phyloP scores from a whole-genome alignment of 75 land plant genomes.

The Cryptomeria japonica region DNA sequence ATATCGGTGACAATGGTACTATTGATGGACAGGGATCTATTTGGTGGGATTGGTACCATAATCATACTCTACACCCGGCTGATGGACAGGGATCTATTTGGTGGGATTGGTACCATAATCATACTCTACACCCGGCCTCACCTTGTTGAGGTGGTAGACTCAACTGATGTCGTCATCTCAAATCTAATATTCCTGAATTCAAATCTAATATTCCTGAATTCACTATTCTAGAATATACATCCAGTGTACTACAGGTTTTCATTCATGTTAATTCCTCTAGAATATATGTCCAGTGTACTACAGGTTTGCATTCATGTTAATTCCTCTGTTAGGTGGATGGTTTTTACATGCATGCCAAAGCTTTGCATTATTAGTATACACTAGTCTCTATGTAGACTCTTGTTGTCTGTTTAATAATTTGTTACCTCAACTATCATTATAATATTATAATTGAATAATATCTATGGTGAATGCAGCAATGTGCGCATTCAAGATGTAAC shows the following conservation, averaged over 20 bases:
- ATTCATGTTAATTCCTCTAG: no score
- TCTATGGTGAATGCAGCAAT: constrained; percentile 45
- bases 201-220: no score
- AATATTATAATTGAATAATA: not conserved
- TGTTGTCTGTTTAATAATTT: not conserved
- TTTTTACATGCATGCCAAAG: not conserved
- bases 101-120: constrained; percentile 59
- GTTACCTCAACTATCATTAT: not conserved
- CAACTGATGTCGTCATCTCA: constrained; percentile 58
- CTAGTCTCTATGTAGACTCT: not conserved
- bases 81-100: constrained; percentile 84
- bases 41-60: constrained; percentile 71
- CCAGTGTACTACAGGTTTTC: constrained; percentile 89
- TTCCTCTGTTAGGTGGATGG: not conserved
- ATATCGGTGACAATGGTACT: constrained; percentile 83
- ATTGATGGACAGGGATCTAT: constrained; percentile 82
- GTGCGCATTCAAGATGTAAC: constrained; percentile 64
- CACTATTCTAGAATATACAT: constrained; percentile 87
- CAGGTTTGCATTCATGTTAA: no score
- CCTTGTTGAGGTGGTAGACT: constrained; percentile 70
- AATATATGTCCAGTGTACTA: no score
- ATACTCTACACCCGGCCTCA: constrained; percentile 68
- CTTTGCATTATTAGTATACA: not conserved
- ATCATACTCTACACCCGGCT: constrained; percentile 56
- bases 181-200: constrained; percentile 75